These are phyloP conservation scores for Prillingera fragicola DNA, from an alignment of 1,284 basidiomycete species.

Conservation along the genomic window DNA sequence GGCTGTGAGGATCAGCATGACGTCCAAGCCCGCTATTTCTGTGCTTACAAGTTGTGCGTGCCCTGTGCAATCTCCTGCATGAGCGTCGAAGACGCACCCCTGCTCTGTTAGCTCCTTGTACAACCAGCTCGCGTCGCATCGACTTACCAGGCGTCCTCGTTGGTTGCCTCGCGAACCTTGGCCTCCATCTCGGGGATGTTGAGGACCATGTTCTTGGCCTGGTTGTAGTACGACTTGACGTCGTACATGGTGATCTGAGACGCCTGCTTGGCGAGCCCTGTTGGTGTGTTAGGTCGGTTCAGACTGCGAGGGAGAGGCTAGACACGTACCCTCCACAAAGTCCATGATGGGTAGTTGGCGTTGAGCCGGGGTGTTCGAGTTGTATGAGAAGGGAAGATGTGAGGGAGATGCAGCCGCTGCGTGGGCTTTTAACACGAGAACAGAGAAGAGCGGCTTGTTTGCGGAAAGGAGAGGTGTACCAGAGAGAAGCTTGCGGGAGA, in stretches of 20 bases:
- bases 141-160: conserved; percentile 90
- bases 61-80: conserved; percentile 90
- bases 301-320: background rate
- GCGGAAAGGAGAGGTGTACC: background rate
- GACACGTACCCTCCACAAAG: conserved; percentile 10
- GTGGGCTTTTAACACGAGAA: too few species aligned
- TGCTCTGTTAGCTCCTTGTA: conserved; percentile 37
- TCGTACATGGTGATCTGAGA: conserved; percentile 65
- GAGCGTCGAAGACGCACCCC: conserved; percentile 95
- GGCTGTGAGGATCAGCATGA: conserved; percentile 58
- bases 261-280: conserved; percentile 48
- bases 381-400: too few species aligned
- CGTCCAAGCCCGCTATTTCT: background rate
- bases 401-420: too few species aligned
- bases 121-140: background rate
- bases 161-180: conserved; percentile 95
- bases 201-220: conserved; percentile 67
- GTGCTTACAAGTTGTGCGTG: conserved; percentile 37
- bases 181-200: conserved; percentile 88
- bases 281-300: background rate
- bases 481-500: background rate
- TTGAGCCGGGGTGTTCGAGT: background rate
- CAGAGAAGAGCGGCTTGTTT: too few species aligned
- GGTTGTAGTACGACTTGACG: conserved; percentile 86
- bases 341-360: conserved; percentile 10